Evolutionary conservation across 75 land plant species (phyloP).

Genomic region (Cryptomeria japonica): DNA sequence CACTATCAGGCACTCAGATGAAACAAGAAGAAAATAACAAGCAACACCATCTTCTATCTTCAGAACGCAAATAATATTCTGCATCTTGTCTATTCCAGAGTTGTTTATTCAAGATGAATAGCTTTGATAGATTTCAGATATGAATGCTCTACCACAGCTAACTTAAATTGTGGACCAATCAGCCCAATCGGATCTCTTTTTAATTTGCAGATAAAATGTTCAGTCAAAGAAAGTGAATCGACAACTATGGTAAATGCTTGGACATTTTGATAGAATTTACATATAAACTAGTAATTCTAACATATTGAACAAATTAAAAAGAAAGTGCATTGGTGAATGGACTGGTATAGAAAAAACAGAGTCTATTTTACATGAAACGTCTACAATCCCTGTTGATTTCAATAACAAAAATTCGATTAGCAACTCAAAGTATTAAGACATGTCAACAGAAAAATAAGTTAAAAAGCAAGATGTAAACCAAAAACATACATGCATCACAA

Average conservation of each 20-base stretch:
- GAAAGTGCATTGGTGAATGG: neutral
- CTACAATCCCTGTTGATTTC: neutral
- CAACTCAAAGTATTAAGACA: neutral
- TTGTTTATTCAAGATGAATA: no score
- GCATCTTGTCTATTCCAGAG: no score
- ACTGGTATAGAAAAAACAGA: neutral
- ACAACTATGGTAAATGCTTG: neutral
- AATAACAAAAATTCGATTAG: neutral
- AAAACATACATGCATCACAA: neutral
- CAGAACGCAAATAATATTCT: no score
- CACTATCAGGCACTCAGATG: no score
- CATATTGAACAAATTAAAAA: neutral
- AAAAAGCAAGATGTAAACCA: no score
- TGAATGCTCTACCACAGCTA: no score
- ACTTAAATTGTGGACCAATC: no score
- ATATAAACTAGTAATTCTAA: neutral
- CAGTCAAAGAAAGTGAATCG: neutral
- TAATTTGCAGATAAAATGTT: neutral
- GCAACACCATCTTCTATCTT: no score
- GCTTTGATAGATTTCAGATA: no score
- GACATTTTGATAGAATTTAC: neutral
- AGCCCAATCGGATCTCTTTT: neutral
- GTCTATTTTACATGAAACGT: neutral
- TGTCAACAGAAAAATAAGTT: no score
- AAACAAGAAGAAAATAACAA: no score